Conservation (phyloP, 345 rosid genomes). For the Salix dunnii region DNA sequence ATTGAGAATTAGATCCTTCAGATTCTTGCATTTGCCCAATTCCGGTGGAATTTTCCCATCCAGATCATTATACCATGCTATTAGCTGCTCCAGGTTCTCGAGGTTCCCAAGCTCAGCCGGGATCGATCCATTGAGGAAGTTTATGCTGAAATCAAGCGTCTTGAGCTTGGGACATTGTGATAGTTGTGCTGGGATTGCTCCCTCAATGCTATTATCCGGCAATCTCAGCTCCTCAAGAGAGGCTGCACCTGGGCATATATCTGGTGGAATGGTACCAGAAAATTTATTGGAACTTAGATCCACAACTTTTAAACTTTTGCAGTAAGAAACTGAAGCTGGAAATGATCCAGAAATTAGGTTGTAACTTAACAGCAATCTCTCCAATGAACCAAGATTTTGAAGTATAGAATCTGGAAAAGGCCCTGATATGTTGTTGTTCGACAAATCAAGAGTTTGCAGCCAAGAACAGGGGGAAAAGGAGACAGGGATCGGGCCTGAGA, state of each 20-base stretch:
- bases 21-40: constrained; percentile 62
- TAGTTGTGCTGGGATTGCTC: constrained; percentile 66
- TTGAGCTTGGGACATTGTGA: constrained; percentile 78
- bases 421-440: constrained; percentile 85
- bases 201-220: constrained; percentile 71
- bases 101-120: constrained; percentile 78
- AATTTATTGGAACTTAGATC: constrained; percentile 82
- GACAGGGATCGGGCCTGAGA: constrained; percentile 67
- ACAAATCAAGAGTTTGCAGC: constrained; percentile 69
- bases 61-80: constrained; percentile 85
- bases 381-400: constrained; percentile 51
- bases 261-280: constrained; percentile 66
- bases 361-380: constrained; percentile 59
- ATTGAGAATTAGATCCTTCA: constrained; percentile 80
- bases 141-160: constrained; percentile 75
- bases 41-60: constrained; percentile 76
- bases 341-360: constrained; percentile 70
- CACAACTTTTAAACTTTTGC: constrained; percentile 56
- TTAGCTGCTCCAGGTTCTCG: constrained; percentile 76
- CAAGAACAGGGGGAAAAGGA: constrained; percentile 64
- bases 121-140: constrained; percentile 77
- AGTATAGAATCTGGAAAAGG: constrained; percentile 63
- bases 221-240: constrained; percentile 72
- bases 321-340: constrained; percentile 61
- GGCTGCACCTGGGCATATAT: constrained; percentile 80